Evolutionary conservation across 495 filamentous ascomycete species (phyloP).

Genomic region (Aspergillus biplanus): DNA sequence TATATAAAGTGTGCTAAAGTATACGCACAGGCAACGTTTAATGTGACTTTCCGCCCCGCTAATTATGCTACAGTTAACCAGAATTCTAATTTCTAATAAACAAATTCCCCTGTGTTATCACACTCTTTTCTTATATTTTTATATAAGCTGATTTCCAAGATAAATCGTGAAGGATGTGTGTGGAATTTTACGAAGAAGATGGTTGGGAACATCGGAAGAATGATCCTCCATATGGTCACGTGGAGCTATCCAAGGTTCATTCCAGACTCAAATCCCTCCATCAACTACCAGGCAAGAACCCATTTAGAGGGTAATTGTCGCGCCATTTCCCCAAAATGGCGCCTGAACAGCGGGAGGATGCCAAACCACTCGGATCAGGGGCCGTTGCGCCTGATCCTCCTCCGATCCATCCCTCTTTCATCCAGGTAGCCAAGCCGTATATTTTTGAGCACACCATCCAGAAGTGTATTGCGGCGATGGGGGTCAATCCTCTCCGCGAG

Average conservation of each 20-base stretch:
- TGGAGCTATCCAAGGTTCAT: conserved; percentile 12
- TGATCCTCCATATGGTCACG: conserved; percentile 11
- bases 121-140: too few relatives aligned
- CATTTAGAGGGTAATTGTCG: neutral
- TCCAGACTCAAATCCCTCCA: conserved; percentile 4
- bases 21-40: too few relatives aligned
- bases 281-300: conserved; percentile 7
- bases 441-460: conserved; percentile 66
- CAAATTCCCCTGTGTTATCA: too few relatives aligned
- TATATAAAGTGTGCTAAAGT: too few relatives aligned
- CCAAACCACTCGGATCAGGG: conserved; percentile 18
- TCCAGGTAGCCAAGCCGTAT: conserved; percentile 70
- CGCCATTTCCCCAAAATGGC: conserved; percentile 26
- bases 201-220: conserved; percentile 8
- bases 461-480: conserved; percentile 57
- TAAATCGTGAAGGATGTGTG: neutral
- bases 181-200: neutral
- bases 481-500: conserved; percentile 63
- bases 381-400: conserved; percentile 32
- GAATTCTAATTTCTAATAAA: too few relatives aligned
- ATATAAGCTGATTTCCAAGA: too few relatives aligned
- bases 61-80: too few relatives aligned
- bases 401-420: conserved; percentile 71
- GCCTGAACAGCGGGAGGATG: conserved; percentile 27
- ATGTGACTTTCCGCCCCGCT: too few relatives aligned